Evolutionary conservation across 768 basidiomycete genomes (phyloP).

Genomic region (Xerocomus brunneocitrinus): DNA sequence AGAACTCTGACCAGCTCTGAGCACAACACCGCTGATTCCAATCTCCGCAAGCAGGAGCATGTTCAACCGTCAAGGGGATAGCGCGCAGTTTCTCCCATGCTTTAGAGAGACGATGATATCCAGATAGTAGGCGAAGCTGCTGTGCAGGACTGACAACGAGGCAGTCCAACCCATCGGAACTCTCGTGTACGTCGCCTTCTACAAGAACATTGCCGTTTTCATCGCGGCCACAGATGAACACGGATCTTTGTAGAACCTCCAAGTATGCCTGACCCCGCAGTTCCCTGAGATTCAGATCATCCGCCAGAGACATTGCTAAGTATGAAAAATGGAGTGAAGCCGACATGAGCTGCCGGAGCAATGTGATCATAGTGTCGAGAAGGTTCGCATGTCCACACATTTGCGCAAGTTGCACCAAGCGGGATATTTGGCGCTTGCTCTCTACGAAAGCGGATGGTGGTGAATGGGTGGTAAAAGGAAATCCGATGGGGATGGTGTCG

Average conservation of each 20-base stretch:
- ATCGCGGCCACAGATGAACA: constrained; percentile 22
- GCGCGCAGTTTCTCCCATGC: constrained; percentile 63
- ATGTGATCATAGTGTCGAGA: constrained; percentile 52
- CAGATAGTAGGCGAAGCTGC: constrained; percentile 61
- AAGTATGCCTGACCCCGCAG: constrained; percentile 66
- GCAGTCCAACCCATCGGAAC: constrained; percentile 38
- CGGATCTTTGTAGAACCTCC: constrained; percentile 65
- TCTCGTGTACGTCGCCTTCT: constrained; percentile 32
- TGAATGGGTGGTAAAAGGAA: constrained; percentile 19
- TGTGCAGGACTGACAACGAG: constrained; percentile 55
- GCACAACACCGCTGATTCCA: constrained; percentile 73
- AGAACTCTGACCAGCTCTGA: constrained; percentile 73
- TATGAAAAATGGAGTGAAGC: constrained; percentile 63
- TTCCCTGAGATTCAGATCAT: constrained; percentile 58
- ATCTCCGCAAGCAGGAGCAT: constrained; percentile 56
- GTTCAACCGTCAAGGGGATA: constrained; percentile 58
- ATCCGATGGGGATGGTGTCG: constrained; percentile 34
- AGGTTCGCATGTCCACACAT: constrained; percentile 59
- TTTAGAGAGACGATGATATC: constrained; percentile 63
- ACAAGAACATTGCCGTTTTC: constrained; percentile 11
- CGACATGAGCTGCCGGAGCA: constrained; percentile 59
- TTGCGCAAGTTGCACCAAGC: constrained; percentile 62
- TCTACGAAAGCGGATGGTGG: constrained; percentile 36
- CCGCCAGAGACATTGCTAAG: constrained; percentile 67
- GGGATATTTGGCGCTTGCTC: constrained; percentile 48